Evolutionary conservation across 2,329 filamentous ascomycete species (phyloP), one percentile per base, ranked within the genome.

Genomic region (Davidsoniella virescens): DNA sequence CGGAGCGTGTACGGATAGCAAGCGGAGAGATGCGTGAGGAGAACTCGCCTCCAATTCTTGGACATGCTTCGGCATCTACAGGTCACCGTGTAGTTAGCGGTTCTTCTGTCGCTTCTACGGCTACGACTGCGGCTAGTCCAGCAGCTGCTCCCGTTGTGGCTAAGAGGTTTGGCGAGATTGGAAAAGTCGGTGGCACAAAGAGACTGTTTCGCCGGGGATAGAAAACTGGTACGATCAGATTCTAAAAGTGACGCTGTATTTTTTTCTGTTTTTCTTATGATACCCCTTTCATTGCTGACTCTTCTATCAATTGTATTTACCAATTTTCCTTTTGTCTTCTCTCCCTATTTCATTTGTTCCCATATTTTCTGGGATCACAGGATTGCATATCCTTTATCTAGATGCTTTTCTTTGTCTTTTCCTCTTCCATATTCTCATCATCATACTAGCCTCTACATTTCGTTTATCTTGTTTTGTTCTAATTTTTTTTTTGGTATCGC

Each of bases 1-100:
- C 87, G 65, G 82, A 85, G 59, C 82, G 85, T 60, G 85, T 87
- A 39, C 75, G 82, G 53, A 72, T 79, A 44, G 82, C 78, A 54
- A 84, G 80, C 59, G 75, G 75, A 51, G 78, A 78, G 61, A 82
- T 80, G 18, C 78, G 80, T 3, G 25, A 37, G 2, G 39, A 38
- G 3, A 36, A 26, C 4, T 14, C 14, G 16, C 26, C 41, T 2
- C 17, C 44, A 4, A 29, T n/a, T 33, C 37, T 6, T n/a, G 18
- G 36, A n/a, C 25, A 36, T 18, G 33, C 12, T 5, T 9, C 25
- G 14, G 25, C 26, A 9, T 37, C 9, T 39, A 12, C n/a, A 5
- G 29, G 50, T 1, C 25, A 36, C 5, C 16, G 44, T 16, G 18
- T 43, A 5, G 41, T 40, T 7, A 40, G 26, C 5, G 33, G 42